A percentile compares a stretch with the other conserved stretches of the same genome.
Conservation (phyloP, 768 basidiomycete genomes). For the Suillus plorans region DNA sequence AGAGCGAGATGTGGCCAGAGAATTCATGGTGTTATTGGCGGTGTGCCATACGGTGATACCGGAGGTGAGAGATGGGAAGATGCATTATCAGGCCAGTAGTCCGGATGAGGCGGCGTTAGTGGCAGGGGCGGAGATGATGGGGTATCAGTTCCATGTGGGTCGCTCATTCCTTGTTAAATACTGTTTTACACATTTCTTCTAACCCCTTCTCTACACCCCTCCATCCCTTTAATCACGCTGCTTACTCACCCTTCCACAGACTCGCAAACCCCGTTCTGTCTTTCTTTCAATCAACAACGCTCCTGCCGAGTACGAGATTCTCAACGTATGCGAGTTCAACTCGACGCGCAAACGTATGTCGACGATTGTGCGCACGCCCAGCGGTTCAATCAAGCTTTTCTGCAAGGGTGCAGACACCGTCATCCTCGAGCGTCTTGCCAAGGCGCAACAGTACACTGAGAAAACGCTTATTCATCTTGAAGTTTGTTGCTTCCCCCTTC, state of each 20-base stretch:
- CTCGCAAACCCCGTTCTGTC: slow-evolving; percentile 92
- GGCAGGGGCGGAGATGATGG: slow-evolving; percentile 86
- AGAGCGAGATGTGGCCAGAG: slow-evolving; percentile 56
- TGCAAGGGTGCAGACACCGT: slow-evolving; percentile 99
- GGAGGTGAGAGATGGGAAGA: slow-evolving; percentile 86
- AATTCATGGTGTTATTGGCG: slow-evolving; percentile 81
- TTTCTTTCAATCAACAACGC: slow-evolving; percentile 80
- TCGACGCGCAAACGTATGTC: slow-evolving; percentile 98
- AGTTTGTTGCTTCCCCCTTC: slow-evolving; percentile 39
- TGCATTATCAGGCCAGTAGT: slow-evolving; percentile 92
- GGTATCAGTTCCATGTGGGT: slow-evolving; percentile 92
- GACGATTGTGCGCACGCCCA: slow-evolving; percentile 81
- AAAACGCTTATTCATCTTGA: slow-evolving; percentile 89
- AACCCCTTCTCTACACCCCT: background rate
- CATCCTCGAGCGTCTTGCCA: slow-evolving; percentile 89
- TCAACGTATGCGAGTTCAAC: slow-evolving; percentile 99
- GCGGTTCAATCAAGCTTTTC: slow-evolving; percentile 91
- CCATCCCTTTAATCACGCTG: background rate
- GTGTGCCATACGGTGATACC: slow-evolving; percentile 99
- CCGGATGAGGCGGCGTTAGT: slow-evolving; percentile 98
- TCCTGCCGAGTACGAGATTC: slow-evolving; percentile 78
- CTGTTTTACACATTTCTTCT: background rate
- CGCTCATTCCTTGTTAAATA: background rate
- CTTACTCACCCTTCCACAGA: slow-evolving; percentile 44
- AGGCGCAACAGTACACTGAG: slow-evolving; percentile 82